Evolutionary conservation across 495 filamentous ascomycete genomes (phyloP), one percentile per base, ranked within the genome.

Genomic region (Aspergillus sparsus): DNA sequence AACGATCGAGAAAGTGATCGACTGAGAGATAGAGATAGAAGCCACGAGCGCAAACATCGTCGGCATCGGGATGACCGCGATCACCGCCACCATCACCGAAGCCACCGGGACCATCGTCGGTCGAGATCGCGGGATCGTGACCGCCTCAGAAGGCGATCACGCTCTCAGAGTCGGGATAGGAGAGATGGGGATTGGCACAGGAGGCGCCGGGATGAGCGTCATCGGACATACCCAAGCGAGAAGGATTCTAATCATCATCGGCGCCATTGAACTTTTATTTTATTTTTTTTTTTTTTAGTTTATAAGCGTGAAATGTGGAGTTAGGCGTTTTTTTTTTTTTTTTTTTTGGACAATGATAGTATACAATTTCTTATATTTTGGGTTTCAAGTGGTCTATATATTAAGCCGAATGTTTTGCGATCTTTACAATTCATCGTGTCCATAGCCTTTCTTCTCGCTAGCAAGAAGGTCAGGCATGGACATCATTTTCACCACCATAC

Each of bases 401-500:
- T 57, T 27, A 42, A 3, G 18, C 42, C 44, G 54, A 59, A 10
- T 10, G 16, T 18, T 10, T 27, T 62, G 55, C 49, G n/a, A 34
- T 16, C 52, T 61, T 53, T 68, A 80, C 59, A 80, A 62, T 67
- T 80, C 78, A 49, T 80, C 78, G 61, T 79, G 77, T 27, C 21
- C 3, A 27, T 27, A 1, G 10, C 60, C 64, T 13, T 63, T 60
- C 54, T 68, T 60, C 45, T 57, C 62, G 41, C 53, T 49, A 42
- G 64, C 61, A 35, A 65, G 49, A 57, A 83, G 66, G 62, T 89
- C 83, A 18, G 88, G 87, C 91, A 98, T 93, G 42, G 82, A 82
- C 94, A 98, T 97, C 67, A 98, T 90, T 80, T 96, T 97, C 41
- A 98, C 93, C 63, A 98, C 93, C 72, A 97, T 77, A 72, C 90